phyloP scores from a whole-genome alignment of 78 protist genomes.

The Tieghemostelium lacteum region DNA sequence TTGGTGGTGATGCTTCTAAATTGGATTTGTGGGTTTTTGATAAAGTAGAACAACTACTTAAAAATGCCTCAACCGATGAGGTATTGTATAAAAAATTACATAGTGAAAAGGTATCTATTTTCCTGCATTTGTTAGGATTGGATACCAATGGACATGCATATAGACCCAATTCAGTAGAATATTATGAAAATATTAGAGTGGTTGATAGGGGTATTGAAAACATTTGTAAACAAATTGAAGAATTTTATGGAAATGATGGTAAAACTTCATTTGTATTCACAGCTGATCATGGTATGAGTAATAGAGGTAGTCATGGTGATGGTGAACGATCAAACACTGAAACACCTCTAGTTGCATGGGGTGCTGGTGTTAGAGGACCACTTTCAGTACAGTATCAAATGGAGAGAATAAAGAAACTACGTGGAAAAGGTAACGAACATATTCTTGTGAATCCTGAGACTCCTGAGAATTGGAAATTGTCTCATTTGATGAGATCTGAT shows the following conservation, averaged over 20 bases:
- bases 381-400: conserved; percentile 22
- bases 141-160: conserved; percentile 92
- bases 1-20: conserved; percentile 70
- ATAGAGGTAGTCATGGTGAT: conserved; percentile 92
- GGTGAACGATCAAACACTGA: conserved; percentile 91
- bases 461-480: conserved; percentile 72
- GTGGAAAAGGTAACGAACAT: conserved; percentile 60
- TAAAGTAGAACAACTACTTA: conserved; percentile 43
- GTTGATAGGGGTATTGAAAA: conserved; percentile 83
- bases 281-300: conserved; percentile 95
- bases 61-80: conserved; percentile 49
- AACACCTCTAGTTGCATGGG: conserved; percentile 94
- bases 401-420: conserved; percentile 52
- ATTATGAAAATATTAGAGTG: conserved; percentile 66
- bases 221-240: conserved; percentile 30
- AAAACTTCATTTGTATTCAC: conserved; percentile 89
- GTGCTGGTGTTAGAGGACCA: conserved; percentile 88
- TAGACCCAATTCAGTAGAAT: conserved; percentile 81
- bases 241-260: conserved; percentile 74
- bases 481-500: conserved; percentile 61
- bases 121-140: conserved; percentile 92
- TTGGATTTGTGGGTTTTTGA: conserved; percentile 91
- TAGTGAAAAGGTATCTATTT: conserved; percentile 48
- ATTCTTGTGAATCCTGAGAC: conserved; percentile 24
- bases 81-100: conserved; percentile 19